Base-by-base conservation (phyloP, 352 stramenopile species). In the Aphanomyces astaci region DNA sequence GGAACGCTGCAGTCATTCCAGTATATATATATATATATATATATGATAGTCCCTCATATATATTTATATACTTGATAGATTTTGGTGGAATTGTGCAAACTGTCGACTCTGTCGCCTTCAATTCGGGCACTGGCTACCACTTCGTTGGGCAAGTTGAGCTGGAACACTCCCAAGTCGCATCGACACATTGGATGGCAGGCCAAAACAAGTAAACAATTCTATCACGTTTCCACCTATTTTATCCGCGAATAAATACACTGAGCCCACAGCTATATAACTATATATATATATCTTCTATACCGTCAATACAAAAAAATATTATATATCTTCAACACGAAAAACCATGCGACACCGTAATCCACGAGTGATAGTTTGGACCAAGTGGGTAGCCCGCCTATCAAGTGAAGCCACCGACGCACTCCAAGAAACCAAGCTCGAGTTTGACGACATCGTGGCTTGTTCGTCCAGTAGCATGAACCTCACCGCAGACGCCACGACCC, bases 151-250 rank as follows among this genome's bases (percentile, higher is more conserved):
- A 72, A 79, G 31, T 40, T 92, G 28, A 74, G 74, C 13, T 92
- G 84, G 84, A 90, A 92, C 72, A 69, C 78, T 17, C 88, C 90
- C 54, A 72, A 72, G 2, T 88, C 84, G 0, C 71, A 72, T 1
- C 74, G 84, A 4, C 73, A 76, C 0, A 39, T 92, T 1, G 84
- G 84, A 0, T 91, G 82, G 82, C 75, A 79, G 31, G 84, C 84
- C 11, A 92, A 90, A 63, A 71, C 71, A 19, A 74, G 73, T 68
- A 68, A n/a, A n/a, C 11, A 30, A 2, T 57, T 45, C 28, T 22
- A 19, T 25, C 2, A 19, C 17, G n/a, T 11, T 59, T n/a, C n/a
- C n/a, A n/a, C n/a, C n/a, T n/a, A n/a, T n/a, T n/a, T n/a, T n/a
- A n/a, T n/a, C n/a, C n/a, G n/a, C n/a, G n/a, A n/a, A n/a, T n/a